Percentiles rank a stretch among this genome's conserved stretches.
Conservation (phyloP, 2,329 filamentous ascomycete genomes). For the Ophiostoma sp. region DNA sequence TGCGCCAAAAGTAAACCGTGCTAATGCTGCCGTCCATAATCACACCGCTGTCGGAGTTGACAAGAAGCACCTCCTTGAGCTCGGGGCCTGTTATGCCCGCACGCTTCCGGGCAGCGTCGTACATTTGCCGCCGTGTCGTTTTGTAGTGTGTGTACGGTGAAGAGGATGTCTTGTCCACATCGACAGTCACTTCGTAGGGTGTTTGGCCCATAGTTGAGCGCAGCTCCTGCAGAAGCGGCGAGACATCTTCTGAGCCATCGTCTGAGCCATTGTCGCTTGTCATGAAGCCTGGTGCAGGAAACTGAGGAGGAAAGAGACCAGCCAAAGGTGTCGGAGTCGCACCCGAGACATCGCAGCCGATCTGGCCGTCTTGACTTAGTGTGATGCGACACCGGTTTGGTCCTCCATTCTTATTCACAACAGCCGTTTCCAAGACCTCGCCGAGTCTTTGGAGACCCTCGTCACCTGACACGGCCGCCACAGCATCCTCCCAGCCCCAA, state of each 20-base stretch:
- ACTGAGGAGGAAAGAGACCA: conserved; percentile 58
- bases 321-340: conserved; percentile 45
- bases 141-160: conserved; percentile 81
- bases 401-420: conserved; percentile 15
- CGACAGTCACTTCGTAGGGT: conserved; percentile 48
- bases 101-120: conserved; percentile 67
- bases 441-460: conserved; percentile 48
- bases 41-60: conserved; percentile 59
- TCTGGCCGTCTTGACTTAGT: conserved; percentile 50
- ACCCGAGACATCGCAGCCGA: conserved; percentile 46
- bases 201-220: conserved; percentile 33
- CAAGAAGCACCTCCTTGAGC: conserved; percentile 71
- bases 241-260: neutral
- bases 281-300: conserved; percentile 49
- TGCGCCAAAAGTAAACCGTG: conserved; percentile 77
- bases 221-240: conserved; percentile 11
- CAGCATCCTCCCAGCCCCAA: conserved; percentile 55
- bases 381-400: conserved; percentile 57
- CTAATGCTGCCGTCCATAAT: conserved; percentile 86
- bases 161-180: conserved; percentile 42
- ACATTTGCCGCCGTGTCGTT: conserved; percentile 72
- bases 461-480: conserved; percentile 47
- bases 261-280: conserved; percentile 20
- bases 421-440: conserved; percentile 32
- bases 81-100: conserved; percentile 57